Base-by-base conservation (phyloP, 305 asterid genomes). In the Solanum hybrid region DNA sequence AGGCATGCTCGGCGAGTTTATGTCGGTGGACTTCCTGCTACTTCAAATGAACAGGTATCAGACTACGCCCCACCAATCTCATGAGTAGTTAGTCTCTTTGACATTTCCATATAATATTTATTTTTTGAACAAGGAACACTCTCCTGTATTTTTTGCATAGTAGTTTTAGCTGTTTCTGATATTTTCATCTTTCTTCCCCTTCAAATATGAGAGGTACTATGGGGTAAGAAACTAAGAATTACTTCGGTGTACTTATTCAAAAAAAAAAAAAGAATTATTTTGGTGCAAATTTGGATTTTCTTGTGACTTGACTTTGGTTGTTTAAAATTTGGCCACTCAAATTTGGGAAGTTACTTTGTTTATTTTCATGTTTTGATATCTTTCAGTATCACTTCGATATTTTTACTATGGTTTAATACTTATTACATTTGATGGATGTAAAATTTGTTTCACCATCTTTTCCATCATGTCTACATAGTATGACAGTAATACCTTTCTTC, bases 1-100 rank as follows among this genome's bases (percentile, higher is more conserved):
- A 93, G 99, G 90, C 99, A 96, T 93, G 99, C 99, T 90, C 94
- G 99, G 60, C 95, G 99, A 91, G 98, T 97, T 76, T 97, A 96
- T 94, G 99, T 97, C 91, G 99, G 99, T 73, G 99, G 99, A 88
- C 98, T 96, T 78, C 94, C 99, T 75, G 96, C 99, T 3, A 90
- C 97, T 90, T 98, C 99, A 45, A 97, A 97, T 91, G 99, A 97
- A 93, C 99, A 97, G 97, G 99, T 97, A 88, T 85, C n/a, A 56
- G 22, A 56, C 76, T 42, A 85, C 12, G 45, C 32, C 13, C 38
- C 40, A 51, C 40, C 87, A 29, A 32, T 56, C 76, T 56, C 88
- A 56, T 56, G 45, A 56, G 76, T 31, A 56, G 32, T 32, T 56
- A 40, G 45, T 85, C 88, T 85, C 27, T 56, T 32, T 56, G 51